These are phyloP conservation scores for Amaranthus tricolor DNA, from an alignment of 179 eudicot genomes.

Conservation along the genomic window DNA sequence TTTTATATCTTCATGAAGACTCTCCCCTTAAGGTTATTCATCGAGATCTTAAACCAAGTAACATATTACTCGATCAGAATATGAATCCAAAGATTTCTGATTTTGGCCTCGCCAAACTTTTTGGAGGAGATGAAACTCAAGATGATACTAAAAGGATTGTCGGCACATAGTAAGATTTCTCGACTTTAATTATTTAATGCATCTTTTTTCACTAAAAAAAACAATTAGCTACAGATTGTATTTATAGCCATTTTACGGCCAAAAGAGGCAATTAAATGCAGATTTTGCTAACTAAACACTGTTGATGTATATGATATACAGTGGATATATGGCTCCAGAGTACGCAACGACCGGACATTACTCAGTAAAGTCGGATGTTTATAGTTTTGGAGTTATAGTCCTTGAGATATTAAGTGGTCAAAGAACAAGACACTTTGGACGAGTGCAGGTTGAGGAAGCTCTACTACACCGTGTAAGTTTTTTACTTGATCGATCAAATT, in stretches of 20 bases:
- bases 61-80: constrained; percentile 26
- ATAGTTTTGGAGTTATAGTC: constrained; percentile 22
- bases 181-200: background rate
- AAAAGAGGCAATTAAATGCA: too few species aligned
- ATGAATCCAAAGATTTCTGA: constrained; percentile 54
- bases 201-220: too few species aligned
- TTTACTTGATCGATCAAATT: background rate
- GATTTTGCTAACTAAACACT: background rate
- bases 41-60: constrained; percentile 53
- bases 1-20: constrained; percentile 53
- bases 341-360: constrained; percentile 23
- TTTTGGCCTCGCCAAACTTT: constrained; percentile 51
- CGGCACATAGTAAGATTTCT: constrained; percentile 44
- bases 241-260: too few species aligned
- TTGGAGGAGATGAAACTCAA: constrained; percentile 45
- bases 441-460: constrained; percentile 21
- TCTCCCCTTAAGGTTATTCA: constrained; percentile 46
- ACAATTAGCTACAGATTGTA: too few species aligned
- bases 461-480: constrained; percentile 23
- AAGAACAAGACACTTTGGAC: constrained; percentile 9
- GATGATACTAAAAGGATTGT: constrained; percentile 41
- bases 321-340: constrained; percentile 29
- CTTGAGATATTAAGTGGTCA: constrained; percentile 26
- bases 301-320: background rate
- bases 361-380: constrained; percentile 24